Percentiles rank a stretch among this genome's conserved stretches.
Evolutionary conservation across 768 basidiomycete genomes (phyloP).

Genomic region (Russula abietina): DNA sequence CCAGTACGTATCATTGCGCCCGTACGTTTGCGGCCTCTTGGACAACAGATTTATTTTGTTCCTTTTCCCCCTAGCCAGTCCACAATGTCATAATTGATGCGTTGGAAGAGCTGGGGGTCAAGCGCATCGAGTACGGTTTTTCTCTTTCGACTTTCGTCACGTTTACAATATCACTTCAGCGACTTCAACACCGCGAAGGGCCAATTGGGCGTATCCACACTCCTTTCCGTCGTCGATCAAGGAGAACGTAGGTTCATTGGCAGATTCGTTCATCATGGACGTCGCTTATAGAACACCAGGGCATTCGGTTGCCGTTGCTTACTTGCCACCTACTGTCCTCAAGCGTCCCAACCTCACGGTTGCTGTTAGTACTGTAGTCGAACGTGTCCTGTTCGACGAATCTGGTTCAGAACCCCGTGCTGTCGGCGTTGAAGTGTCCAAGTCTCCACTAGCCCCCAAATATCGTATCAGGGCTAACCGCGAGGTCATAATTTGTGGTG

Average conservation of each 20-base stretch:
- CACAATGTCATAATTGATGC: constrained; percentile 15
- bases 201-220: constrained; percentile 16
- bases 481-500: constrained; percentile 27
- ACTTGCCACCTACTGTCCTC: constrained; percentile 30
- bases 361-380: constrained; percentile 14
- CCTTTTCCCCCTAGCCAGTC: constrained; percentile 7
- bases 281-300: constrained; percentile 4
- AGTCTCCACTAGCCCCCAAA: constrained; percentile 4
- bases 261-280: neutral
- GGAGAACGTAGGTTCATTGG: constrained; percentile 11
- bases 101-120: constrained; percentile 18
- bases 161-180: neutral
- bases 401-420: constrained; percentile 15
- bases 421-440: constrained; percentile 20
- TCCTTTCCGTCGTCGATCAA: constrained; percentile 12
- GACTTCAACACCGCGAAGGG: constrained; percentile 21
- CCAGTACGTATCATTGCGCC: neutral
- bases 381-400: constrained; percentile 19
- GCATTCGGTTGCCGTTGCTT: constrained; percentile 18
- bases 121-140: constrained; percentile 11
- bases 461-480: constrained; percentile 18
- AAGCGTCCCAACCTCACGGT: constrained; percentile 20
- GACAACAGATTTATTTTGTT: neutral
- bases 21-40: no score
- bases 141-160: neutral